Evolutionary conservation across 73 alveolate species (phyloP).

Genomic region (Paramecium octaurelia): DNA sequence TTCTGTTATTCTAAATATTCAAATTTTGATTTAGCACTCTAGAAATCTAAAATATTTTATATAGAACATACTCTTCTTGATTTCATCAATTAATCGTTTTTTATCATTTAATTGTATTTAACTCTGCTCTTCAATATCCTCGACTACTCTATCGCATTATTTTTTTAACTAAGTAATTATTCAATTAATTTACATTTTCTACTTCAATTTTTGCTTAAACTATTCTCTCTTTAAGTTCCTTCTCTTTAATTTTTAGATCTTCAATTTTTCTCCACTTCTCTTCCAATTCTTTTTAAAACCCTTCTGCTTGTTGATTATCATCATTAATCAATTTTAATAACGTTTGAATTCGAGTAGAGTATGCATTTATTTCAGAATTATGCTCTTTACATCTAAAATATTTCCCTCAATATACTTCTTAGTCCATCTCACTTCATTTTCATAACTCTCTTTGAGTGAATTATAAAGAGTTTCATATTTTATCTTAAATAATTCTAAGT

Average conservation of each 20-base stretch:
- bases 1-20: slow-evolving; percentile 29
- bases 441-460: slow-evolving; percentile 49
- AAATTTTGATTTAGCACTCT: slow-evolving; percentile 14
- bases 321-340: not conserved
- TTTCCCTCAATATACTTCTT: not conserved
- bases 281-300: slow-evolving; percentile 13
- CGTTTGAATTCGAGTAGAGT: not conserved
- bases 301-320: slow-evolving; percentile 19
- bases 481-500: slow-evolving; percentile 53
- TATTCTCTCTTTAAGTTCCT: slow-evolving; percentile 30
- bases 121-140: slow-evolving; percentile 48
- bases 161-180: not conserved
- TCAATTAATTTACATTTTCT: not conserved
- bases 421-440: slow-evolving; percentile 35
- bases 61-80: slow-evolving; percentile 30
- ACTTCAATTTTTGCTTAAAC: slow-evolving; percentile 3
- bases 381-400: slow-evolving; percentile 17
- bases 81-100: slow-evolving; percentile 40
- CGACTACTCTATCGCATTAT: slow-evolving; percentile 53
- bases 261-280: slow-evolving; percentile 31
- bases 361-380: not conserved
- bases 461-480: slow-evolving; percentile 61
- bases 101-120: slow-evolving; percentile 41
- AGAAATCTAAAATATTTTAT: not conserved
- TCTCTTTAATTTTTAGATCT: slow-evolving; percentile 25